Evolutionary conservation across 139 green algal species (phyloP), one percentile per base, ranked within the genome.

Genomic region (Closterium sp.): DNA sequence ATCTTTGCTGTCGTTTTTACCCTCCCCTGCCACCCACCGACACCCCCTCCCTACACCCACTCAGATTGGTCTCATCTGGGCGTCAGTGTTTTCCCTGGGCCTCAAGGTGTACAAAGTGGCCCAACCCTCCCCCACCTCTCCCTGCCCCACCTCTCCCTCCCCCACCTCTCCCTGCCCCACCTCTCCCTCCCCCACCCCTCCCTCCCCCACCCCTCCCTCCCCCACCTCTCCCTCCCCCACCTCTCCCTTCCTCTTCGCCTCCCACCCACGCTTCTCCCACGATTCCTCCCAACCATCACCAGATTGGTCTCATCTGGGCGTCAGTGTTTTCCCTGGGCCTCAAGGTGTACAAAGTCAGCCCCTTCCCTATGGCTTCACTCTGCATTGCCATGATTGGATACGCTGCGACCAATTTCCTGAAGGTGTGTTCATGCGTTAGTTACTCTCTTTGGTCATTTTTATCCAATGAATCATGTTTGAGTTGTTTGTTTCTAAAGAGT

Each of bases 241-340:
- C 84, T 32, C 9, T 42, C 9, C 34, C 34, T 42, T 42, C 34
- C 34, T 6, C 34, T 38, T 38, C 32, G 2, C 2, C 32, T 38
- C 4, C 32, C 2, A 2, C 32, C 2, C 32, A 38, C 32, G 4
- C 32, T 6, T n/a, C 42, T 62, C 42, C 7, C 42, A 62, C 9
- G 4, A 86, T 2, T 30, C n/a, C 9, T 32, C n/a, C 28, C 0
- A 13, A 87, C 5, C 0, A 5, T 22, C 10, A 11, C 31, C 86
- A 93, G 90, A 90, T 93, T 29, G 90, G 90, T 28, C 90, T 93
- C 27, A 93, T 93, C 22, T 93, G 70, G 28, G 90, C 90, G 45
- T 91, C 90, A 28, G 84, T 93, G 42, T 90, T 90, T 7, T n/a
- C 28, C 9, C 79, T 93, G n/a, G 90, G 90, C 42, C 84, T 93